Conservation (phyloP, 805 yeast species). For the Candida ovalis region DNA sequence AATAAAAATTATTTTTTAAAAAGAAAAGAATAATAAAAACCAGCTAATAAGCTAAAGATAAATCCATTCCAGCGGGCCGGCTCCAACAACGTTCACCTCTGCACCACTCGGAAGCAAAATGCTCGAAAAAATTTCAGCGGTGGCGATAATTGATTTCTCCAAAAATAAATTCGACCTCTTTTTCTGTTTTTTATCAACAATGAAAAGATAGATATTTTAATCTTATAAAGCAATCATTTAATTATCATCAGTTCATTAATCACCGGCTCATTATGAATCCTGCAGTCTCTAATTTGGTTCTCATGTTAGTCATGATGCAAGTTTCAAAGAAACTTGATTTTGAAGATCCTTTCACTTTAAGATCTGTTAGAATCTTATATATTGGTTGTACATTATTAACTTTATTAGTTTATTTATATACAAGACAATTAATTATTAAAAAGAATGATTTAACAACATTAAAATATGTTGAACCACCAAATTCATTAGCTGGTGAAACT, state of each 20-base stretch:
- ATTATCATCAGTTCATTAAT: background rate
- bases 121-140: background rate
- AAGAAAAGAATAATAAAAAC: background rate
- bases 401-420: conserved; percentile 60
- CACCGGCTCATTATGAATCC: conserved; percentile 60
- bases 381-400: conserved; percentile 62
- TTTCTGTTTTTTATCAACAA: background rate
- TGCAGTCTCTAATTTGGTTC: conserved; percentile 75
- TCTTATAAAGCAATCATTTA: no score
- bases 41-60: no score
- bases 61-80: no score
- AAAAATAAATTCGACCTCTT: background rate
- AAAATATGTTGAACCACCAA: conserved; percentile 85
- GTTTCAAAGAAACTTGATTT: conserved; percentile 83
- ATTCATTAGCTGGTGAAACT: conserved; percentile 70
- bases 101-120: no score
- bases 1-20: background rate
- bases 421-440: conserved; percentile 55
- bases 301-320: conserved; percentile 97
- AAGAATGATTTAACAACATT: conserved; percentile 90
- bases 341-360: conserved; percentile 72
- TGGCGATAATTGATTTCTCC: background rate
- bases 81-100: no score
- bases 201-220: no score
- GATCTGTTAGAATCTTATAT: conserved; percentile 75